Conservation (phyloP, 1,284 basidiomycete genomes). For the Naganishia sp. region DNA sequence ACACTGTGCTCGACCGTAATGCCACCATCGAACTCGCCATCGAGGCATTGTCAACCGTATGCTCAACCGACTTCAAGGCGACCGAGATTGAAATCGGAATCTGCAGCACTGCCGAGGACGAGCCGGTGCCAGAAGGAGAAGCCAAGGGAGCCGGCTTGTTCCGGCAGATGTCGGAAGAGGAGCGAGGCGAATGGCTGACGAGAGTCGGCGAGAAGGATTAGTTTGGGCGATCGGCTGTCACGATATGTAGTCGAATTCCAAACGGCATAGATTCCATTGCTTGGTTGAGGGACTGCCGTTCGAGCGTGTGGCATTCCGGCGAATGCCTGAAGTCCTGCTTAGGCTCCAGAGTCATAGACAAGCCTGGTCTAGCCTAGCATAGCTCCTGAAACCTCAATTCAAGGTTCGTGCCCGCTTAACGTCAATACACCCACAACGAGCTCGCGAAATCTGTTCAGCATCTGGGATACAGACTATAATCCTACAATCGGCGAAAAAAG, state of each 20-base stretch:
- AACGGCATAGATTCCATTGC: constrained; percentile 8
- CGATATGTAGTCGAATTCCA: background rate
- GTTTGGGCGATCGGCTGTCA: background rate
- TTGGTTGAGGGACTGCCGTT: too few relatives aligned
- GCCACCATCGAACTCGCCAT: constrained; percentile 93
- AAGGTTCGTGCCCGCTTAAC: too few relatives aligned
- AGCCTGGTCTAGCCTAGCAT: too few relatives aligned
- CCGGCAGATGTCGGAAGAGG: constrained; percentile 78
- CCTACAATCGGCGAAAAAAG: constrained; percentile 11
- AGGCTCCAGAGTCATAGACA: too few relatives aligned
- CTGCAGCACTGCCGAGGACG: constrained; percentile 47
- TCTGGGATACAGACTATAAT: constrained; percentile 30
- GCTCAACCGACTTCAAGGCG: constrained; percentile 90
- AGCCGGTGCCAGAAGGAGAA: constrained; percentile 49
- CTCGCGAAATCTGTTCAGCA: constrained; percentile 6
- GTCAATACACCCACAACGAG: too few relatives aligned
- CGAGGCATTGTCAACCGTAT: constrained; percentile 86
- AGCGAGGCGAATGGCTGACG: constrained; percentile 81
- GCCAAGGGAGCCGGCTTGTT: constrained; percentile 63
- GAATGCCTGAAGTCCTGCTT: too few relatives aligned
- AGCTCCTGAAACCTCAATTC: too few relatives aligned
- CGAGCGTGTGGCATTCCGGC: too few relatives aligned
- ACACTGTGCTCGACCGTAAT: constrained; percentile 66
- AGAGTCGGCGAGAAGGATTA: constrained; percentile 93
- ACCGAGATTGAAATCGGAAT: constrained; percentile 60